Evolutionary conservation across 345 rosid species (phyloP).

Genomic region (Eucalyptus cladocalyx): DNA sequence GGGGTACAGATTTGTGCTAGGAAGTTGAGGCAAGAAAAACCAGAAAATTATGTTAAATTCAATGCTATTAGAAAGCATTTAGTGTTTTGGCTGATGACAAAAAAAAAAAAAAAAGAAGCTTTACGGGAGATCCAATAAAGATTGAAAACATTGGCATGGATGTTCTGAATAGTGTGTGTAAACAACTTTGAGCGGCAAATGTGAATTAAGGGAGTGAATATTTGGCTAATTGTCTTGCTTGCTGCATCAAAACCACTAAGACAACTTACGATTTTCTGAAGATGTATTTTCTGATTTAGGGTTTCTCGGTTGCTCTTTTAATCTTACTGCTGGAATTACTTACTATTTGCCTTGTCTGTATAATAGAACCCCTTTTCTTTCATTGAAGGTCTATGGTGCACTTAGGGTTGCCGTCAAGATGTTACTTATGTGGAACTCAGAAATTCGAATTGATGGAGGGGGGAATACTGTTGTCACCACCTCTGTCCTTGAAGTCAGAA

Average conservation of each 20-base stretch:
- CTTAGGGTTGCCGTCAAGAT: conserved; percentile 85
- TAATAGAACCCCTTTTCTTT: not conserved
- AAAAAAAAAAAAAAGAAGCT: not conserved
- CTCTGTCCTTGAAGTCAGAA: conserved; percentile 90
- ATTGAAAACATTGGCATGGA: not conserved
- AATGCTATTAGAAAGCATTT: not conserved
- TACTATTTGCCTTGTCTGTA: not conserved
- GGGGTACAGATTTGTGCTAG: not conserved
- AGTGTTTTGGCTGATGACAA: not conserved
- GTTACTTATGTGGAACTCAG: conserved; percentile 95
- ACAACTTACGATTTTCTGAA: not conserved
- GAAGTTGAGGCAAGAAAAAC: not conserved
- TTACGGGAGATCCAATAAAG: not conserved
- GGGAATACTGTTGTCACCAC: conserved; percentile 85
- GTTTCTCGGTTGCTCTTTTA: not conserved
- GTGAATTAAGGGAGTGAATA: not conserved
- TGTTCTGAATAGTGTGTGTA: not conserved
- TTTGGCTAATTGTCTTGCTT: not conserved
- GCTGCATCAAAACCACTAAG: not conserved
- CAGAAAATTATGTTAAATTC: not conserved
- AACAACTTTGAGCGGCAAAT: not conserved
- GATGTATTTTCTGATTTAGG: not conserved
- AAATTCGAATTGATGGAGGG: conserved; percentile 84
- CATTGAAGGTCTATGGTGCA: conserved; percentile 89
- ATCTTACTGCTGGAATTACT: not conserved